Percentiles rank a stretch among this genome's conserved stretches.
Evolutionary conservation across 768 basidiomycete species (phyloP).

Genomic region (Mycena chlorophos): DNA sequence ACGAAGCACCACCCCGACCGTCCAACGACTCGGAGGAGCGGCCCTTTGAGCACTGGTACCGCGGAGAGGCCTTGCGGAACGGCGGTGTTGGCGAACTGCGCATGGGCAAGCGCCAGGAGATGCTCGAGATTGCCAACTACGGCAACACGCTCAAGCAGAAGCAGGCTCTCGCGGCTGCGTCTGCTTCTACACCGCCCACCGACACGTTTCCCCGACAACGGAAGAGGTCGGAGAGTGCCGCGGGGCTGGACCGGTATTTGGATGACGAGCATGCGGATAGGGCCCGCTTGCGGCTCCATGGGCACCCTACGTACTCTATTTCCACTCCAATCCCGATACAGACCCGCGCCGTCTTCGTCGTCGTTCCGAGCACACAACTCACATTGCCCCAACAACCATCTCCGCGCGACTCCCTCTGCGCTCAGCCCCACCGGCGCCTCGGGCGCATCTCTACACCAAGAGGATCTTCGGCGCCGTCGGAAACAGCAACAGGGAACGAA

Average conservation of each 20-base stretch:
- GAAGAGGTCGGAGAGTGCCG: constrained; percentile 68
- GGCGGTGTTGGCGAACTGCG: constrained; percentile 86
- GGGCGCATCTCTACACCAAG: too few species aligned
- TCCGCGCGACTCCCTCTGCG: too few species aligned
- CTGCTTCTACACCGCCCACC: constrained; percentile 18
- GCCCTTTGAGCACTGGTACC: constrained; percentile 89
- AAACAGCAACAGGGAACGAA: too few species aligned
- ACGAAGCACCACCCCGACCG: constrained; percentile 48
- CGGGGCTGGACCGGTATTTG: constrained; percentile 57
- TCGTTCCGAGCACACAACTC: too few species aligned
- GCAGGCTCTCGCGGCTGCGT: constrained; percentile 24
- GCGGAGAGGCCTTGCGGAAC: constrained; percentile 82
- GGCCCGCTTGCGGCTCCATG: too few species aligned
- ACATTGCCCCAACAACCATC: too few species aligned
- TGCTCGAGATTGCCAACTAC: constrained; percentile 86
- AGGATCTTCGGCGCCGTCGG: too few species aligned
- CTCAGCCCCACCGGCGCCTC: too few species aligned
- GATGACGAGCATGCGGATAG: constrained; percentile 55
- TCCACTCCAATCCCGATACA: too few species aligned
- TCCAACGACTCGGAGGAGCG: constrained; percentile 79
- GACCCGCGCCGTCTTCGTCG: too few species aligned
- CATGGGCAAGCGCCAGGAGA: constrained; percentile 73
- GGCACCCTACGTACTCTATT: too few species aligned
- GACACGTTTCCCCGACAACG: constrained; percentile 32
- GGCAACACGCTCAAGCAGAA: constrained; percentile 58